phyloP scores from a whole-genome alignment of 257 asterid species.

The Solanum corneliomulleri region DNA sequence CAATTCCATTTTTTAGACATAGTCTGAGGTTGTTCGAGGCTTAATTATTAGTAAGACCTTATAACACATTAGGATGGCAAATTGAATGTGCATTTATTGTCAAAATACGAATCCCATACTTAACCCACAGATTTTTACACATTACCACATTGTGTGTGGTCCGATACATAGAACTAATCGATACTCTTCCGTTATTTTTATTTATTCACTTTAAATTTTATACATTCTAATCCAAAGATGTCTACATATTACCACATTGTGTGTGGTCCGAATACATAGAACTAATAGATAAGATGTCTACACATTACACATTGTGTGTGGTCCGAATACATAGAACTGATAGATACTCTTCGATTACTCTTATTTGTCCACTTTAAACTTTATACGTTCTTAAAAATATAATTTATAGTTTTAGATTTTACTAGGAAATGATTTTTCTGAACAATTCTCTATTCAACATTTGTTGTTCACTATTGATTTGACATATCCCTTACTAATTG shows the following conservation, averaged over 20 bases:
- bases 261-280: no score
- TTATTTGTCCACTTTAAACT: no score
- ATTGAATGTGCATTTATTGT: background rate
- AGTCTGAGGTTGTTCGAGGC: background rate
- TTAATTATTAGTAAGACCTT: background rate
- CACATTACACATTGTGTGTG: no score
- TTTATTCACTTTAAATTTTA: no score
- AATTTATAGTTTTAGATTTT: background rate
- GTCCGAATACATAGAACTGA: no score
- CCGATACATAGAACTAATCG: background rate
- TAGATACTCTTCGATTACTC: no score
- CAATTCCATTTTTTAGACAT: background rate
- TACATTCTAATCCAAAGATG: background rate
- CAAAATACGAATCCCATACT: background rate
- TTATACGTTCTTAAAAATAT: no score
- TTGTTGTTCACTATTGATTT: no score
- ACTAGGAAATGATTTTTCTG: no score
- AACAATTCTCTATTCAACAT: no score
- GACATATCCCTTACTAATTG: no score
- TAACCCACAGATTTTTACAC: background rate
- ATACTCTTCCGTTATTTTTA: no score
- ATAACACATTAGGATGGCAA: background rate
- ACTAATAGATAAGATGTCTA: background rate
- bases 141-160: background rate
- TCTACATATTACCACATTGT: background rate